Evolutionary conservation across 257 asterid species (phyloP).

Genomic region (Ehretia macrophylla): DNA sequence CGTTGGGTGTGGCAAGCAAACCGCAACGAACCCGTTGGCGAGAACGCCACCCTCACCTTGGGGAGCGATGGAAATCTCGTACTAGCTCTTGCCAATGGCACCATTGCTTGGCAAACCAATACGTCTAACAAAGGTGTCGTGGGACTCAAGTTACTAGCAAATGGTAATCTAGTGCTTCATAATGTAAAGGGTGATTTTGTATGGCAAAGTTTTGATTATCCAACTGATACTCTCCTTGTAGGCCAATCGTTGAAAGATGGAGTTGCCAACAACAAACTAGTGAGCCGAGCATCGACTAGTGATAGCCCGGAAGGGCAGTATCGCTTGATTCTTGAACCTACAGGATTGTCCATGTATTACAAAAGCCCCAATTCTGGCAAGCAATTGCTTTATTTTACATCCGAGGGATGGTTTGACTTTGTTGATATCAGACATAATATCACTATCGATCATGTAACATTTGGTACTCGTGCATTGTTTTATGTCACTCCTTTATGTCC

Average conservation of each 20-base stretch:
- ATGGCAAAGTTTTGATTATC: constrained; percentile 37
- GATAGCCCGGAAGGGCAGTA: constrained; percentile 22
- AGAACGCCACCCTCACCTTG: constrained; percentile 24
- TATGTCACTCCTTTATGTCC: too few relatives aligned
- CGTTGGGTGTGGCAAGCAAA: constrained; percentile 35
- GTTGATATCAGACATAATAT: too few relatives aligned
- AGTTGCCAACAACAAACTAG: constrained; percentile 21
- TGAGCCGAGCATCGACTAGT: constrained; percentile 13
- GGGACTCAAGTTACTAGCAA: constrained; percentile 21
- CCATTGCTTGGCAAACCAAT: constrained; percentile 19
- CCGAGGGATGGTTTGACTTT: background rate
- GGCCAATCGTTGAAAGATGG: constrained; percentile 16
- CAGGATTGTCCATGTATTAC: constrained; percentile 21
- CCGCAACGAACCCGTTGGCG: constrained; percentile 23
- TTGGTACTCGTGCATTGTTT: background rate
- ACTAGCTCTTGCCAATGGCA: constrained; percentile 23
- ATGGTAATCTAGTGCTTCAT: constrained; percentile 30
- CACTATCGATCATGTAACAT: background rate
- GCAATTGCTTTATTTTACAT: background rate
- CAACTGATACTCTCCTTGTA: constrained; percentile 27
- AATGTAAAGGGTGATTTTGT: constrained; percentile 11
- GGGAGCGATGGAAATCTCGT: constrained; percentile 23
- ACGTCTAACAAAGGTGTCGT: constrained; percentile 26
- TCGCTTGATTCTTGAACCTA: constrained; percentile 22
- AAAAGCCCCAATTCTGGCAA: constrained; percentile 6